Percentiles rank a stretch among this genome's conserved stretches.
Evolutionary conservation across 1,284 basidiomycete genomes (phyloP).

Genomic region (Trichosporon ovoides): DNA sequence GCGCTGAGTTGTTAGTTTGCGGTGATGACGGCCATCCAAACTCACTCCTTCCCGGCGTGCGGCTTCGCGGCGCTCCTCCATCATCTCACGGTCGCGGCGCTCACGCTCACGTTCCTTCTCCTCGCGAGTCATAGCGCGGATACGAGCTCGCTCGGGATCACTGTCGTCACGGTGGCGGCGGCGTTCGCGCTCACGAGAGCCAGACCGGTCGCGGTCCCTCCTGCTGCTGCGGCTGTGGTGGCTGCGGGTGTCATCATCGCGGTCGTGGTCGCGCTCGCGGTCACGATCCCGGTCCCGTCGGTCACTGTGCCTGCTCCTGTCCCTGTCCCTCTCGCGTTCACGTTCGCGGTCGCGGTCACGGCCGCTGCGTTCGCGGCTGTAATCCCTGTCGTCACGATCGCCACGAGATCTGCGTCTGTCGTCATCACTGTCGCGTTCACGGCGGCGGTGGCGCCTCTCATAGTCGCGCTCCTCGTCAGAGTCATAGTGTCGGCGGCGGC

Average conservation of each 20-base stretch:
- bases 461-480: constrained; percentile 21
- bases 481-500: constrained; percentile 50
- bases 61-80: constrained; percentile 36
- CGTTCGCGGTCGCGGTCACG: constrained; percentile 15
- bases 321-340: no score
- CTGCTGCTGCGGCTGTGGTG: constrained; percentile 2
- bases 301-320: constrained; percentile 46
- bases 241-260: constrained; percentile 21
- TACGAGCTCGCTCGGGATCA: constrained; percentile 12
- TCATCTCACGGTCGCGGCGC: constrained; percentile 42
- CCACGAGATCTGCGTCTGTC: constrained; percentile 25
- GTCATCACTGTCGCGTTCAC: constrained; percentile 52
- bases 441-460: constrained; percentile 24
- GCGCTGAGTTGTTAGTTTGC: constrained; percentile 7
- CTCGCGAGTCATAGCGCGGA: constrained; percentile 35
- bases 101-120: constrained; percentile 41
- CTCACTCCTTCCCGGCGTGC: constrained; percentile 24
- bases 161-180: constrained; percentile 32
- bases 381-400: constrained; percentile 25
- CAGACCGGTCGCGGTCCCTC: constrained; percentile 3
- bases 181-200: constrained; percentile 2
- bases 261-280: constrained; percentile 26
- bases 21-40: not conserved
- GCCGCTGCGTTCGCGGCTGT: constrained; percentile 5
- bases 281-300: constrained; percentile 14